phyloP scores from a whole-genome alignment of 1,284 basidiomycete genomes.

The Cutaneotrichosporon spelunceum region DNA sequence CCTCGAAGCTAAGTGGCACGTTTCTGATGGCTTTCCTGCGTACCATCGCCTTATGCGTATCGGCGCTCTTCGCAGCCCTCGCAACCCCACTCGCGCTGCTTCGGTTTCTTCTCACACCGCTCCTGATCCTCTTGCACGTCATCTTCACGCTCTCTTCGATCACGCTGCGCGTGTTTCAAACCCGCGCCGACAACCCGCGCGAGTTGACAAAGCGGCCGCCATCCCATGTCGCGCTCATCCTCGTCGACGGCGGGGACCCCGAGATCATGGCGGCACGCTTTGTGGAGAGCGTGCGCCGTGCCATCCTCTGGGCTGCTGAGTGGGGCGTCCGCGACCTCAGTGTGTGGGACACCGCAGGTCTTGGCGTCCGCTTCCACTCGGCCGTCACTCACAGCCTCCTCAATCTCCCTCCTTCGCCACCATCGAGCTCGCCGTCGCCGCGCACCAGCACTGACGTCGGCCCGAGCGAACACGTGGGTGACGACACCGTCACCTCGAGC shows the following conservation, averaged over 20 bases:
- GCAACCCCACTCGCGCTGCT: neutral
- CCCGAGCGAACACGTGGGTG: slow-evolving; percentile 7
- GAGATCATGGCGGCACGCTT: slow-evolving; percentile 16
- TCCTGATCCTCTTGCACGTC: slow-evolving; percentile 36
- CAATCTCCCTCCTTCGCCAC: slow-evolving; percentile 23
- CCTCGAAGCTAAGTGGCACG: neutral
- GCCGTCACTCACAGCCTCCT: slow-evolving; percentile 17
- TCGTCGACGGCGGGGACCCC: slow-evolving; percentile 17
- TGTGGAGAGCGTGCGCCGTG: slow-evolving; percentile 31
- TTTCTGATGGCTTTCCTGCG: slow-evolving; percentile 3
- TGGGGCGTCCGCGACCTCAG: slow-evolving; percentile 36
- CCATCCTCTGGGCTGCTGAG: slow-evolving; percentile 33
- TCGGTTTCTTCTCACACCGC: slow-evolving; percentile 24
- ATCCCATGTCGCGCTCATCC: slow-evolving; percentile 25
- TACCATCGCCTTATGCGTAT: neutral
- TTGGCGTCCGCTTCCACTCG: slow-evolving; percentile 15
- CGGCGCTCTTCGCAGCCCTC: neutral
- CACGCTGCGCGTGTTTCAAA: slow-evolving; percentile 34
- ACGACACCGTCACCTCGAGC: slow-evolving; percentile 15
- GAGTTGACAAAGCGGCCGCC: slow-evolving; percentile 22
- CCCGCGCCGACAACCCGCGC: slow-evolving; percentile 8
- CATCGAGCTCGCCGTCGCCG: slow-evolving; percentile 4
- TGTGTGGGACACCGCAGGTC: slow-evolving; percentile 30
- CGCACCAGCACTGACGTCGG: neutral
- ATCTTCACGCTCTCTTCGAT: slow-evolving; percentile 38